Conservation (phyloP, 768 basidiomycete species). For the Multifurca ochricompacta region DNA sequence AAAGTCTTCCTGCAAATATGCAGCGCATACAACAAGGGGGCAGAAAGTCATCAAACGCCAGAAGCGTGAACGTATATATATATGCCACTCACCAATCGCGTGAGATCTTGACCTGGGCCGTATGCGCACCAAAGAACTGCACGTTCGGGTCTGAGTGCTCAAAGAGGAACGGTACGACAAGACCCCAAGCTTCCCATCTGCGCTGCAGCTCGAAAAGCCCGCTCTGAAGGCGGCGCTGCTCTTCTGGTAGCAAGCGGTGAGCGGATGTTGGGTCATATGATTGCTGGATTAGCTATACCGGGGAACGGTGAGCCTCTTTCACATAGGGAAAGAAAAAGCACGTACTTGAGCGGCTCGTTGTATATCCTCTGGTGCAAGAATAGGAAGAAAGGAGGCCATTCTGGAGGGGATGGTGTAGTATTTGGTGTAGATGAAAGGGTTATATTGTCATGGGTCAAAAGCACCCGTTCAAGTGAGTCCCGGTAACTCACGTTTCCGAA, state of each 20-base stretch:
- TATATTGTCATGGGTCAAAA: background rate
- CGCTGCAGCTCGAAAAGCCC: constrained; percentile 74
- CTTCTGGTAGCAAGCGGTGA: constrained; percentile 42
- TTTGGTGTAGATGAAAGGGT: too few relatives aligned
- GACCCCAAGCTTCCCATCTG: constrained; percentile 72
- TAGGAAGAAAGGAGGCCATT: constrained; percentile 40
- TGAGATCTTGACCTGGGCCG: constrained; percentile 87
- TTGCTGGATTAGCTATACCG: constrained; percentile 56
- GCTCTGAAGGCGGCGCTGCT: constrained; percentile 56
- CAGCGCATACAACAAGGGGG: background rate
- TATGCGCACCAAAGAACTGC: constrained; percentile 93
- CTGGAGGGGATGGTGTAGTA: background rate
- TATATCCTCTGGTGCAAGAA: constrained; percentile 44
- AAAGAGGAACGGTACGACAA: constrained; percentile 64
- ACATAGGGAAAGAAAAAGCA: constrained; percentile 11
- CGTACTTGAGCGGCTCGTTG: constrained; percentile 54
- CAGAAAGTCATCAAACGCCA: background rate
- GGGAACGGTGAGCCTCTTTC: background rate
- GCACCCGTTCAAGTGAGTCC: too few relatives aligned
- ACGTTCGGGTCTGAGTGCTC: constrained; percentile 70
- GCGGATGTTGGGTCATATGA: constrained; percentile 46
- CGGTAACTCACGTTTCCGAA: background rate
- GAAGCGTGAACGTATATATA: background rate
- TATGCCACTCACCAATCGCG: constrained; percentile 66
- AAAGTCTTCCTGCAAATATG: constrained; percentile 72